These are phyloP conservation scores for Erigeron philadelphicus DNA, from an alignment of 140 eudicot species.

Conservation along the genomic window DNA sequence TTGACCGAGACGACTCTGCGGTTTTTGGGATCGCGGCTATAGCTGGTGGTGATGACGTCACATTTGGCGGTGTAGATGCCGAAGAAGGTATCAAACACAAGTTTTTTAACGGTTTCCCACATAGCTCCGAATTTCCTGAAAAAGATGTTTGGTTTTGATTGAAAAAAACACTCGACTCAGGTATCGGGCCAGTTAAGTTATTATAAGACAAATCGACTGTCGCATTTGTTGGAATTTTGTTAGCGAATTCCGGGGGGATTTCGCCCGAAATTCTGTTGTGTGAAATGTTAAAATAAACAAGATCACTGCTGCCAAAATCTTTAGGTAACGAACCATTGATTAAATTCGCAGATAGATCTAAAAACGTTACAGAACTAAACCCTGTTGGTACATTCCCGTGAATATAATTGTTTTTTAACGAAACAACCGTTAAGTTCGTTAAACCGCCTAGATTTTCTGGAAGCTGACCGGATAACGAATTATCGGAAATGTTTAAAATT, in stretches of 20 bases:
- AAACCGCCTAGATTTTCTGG: conserved; percentile 44
- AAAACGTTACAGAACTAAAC: conserved; percentile 33
- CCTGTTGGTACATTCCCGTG: conserved; percentile 60
- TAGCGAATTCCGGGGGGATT: conserved; percentile 56
- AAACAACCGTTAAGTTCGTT: conserved; percentile 42
- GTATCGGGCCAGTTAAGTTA: conserved; percentile 67
- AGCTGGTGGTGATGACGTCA: conserved; percentile 70
- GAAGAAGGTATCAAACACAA: conserved; percentile 57
- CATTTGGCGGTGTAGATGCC: conserved; percentile 39
- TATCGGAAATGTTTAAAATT: conserved; percentile 54
- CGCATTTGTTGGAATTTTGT: conserved; percentile 47
- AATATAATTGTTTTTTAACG: conserved; percentile 54
- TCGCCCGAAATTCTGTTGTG: conserved; percentile 65
- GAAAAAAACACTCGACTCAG: conserved; percentile 47
- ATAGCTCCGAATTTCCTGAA: conserved; percentile 58
- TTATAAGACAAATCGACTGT: conserved; percentile 79
- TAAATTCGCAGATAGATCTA: conserved; percentile 79
- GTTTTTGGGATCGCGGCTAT: conserved; percentile 87
- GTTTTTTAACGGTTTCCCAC: conserved; percentile 63
- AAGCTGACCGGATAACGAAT: conserved; percentile 49
- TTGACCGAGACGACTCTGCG: conserved; percentile 30
- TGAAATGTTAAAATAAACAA: conserved; percentile 56
- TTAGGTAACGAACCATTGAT: conserved; percentile 63
- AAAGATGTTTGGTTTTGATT: conserved; percentile 49
- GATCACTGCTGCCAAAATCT: conserved; percentile 49